Evolutionary conservation across 352 stramenopile species (phyloP).

Genomic region (Globisporangium okanoganense): DNA sequence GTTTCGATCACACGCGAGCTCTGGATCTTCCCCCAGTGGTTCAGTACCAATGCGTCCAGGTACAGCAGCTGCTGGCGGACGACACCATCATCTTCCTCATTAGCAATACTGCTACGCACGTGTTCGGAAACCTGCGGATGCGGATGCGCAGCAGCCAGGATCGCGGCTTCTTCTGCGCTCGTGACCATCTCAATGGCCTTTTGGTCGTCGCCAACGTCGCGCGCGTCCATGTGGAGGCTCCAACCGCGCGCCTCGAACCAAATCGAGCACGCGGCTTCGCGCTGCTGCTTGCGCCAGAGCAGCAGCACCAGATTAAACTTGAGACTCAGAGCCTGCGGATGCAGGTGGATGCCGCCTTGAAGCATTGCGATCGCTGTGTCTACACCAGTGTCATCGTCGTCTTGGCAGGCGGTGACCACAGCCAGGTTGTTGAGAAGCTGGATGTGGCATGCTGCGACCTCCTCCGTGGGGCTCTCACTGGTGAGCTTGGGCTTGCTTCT

Average conservation of each 20-base stretch:
- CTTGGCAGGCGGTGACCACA: constrained; percentile 37
- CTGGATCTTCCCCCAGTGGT: constrained; percentile 41
- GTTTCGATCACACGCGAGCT: constrained; percentile 27
- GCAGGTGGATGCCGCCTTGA: constrained; percentile 32
- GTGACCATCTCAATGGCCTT: constrained; percentile 16
- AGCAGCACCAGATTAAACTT: constrained; percentile 78
- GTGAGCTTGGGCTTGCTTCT: not conserved
- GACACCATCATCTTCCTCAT: constrained; percentile 19
- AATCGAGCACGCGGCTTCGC: constrained; percentile 42
- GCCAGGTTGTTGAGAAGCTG: constrained; percentile 81
- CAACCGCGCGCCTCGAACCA: constrained; percentile 68
- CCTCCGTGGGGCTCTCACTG: constrained; percentile 15
- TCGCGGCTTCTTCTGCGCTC: constrained; percentile 23
- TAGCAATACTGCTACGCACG: constrained; percentile 24
- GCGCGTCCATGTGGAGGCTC: constrained; percentile 30
- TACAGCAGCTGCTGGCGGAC: constrained; percentile 48
- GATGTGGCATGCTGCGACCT: constrained; percentile 37
- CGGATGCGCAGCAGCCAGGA: constrained; percentile 10
- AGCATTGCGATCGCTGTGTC: constrained; percentile 45
- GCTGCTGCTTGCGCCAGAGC: constrained; percentile 54
- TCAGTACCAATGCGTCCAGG: constrained; percentile 57
- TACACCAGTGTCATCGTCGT: constrained; percentile 12
- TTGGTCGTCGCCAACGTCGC: constrained; percentile 22
- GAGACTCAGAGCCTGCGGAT: constrained; percentile 36
- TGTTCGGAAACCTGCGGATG: constrained; percentile 32